A percentile compares a stretch with the other conserved stretches of the same genome.
These are phyloP conservation scores for Davidsoniella eucalypti DNA, from an alignment of 2,329 filamentous ascomycete species.

Conservation along the genomic window DNA sequence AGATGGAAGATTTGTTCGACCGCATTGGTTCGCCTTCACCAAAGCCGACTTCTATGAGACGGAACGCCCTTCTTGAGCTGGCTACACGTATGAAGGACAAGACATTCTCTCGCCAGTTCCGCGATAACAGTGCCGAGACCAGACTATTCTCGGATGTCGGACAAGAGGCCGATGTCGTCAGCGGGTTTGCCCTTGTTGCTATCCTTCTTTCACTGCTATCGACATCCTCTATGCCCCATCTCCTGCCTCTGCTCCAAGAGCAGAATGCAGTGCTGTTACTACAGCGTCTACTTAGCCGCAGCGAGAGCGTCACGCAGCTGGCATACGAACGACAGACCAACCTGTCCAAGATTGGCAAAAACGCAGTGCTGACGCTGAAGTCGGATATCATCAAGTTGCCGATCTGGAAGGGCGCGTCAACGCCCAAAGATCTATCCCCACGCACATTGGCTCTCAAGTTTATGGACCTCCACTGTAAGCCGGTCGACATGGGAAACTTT, in stretches of 20 bases:
- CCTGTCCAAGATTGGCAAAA: conserved; percentile 48
- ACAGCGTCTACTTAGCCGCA: conserved; percentile 32
- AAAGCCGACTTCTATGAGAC: conserved; percentile 33
- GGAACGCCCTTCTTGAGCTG: conserved; percentile 43
- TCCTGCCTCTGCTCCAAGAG: conserved; percentile 38
- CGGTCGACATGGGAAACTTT: conserved; percentile 9
- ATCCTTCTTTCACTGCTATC: conserved; percentile 46
- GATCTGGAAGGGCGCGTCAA: conserved; percentile 40
- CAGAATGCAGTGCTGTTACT: conserved; percentile 41
- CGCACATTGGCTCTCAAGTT: conserved; percentile 39
- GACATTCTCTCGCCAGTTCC: conserved; percentile 51
- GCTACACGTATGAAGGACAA: conserved; percentile 43
- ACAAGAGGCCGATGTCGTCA: conserved; percentile 41
- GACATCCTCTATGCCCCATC: conserved; percentile 41
- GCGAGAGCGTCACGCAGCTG: conserved; percentile 42
- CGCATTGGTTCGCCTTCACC: conserved; percentile 36
- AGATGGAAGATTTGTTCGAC: conserved; percentile 46
- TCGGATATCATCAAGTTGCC: conserved; percentile 32
- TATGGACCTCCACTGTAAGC: conserved; percentile 12
- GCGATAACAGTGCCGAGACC: conserved; percentile 55
- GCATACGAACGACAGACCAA: conserved; percentile 50
- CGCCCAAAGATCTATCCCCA: conserved; percentile 38
- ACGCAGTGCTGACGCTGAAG: conserved; percentile 38
- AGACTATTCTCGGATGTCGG: conserved; percentile 47
- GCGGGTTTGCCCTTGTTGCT: conserved; percentile 46